Percentiles rank a stretch among this genome's conserved stretches.
Conservation (phyloP, 441 rosid species). For the Adansonia gregorii region DNA sequence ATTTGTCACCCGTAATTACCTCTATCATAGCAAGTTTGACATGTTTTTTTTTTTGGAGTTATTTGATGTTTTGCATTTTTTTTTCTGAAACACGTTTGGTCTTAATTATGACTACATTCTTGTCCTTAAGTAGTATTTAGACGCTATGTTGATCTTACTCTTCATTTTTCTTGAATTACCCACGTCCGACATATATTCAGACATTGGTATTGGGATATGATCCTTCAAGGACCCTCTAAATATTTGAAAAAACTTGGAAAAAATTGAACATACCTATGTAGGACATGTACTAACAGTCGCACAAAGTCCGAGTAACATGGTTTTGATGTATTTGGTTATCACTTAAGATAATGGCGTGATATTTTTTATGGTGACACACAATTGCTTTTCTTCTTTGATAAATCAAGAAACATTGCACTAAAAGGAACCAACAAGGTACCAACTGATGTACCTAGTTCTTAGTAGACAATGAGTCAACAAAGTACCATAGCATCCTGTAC, state of each 20-base stretch:
- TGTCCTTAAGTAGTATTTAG: slow-evolving; percentile 1
- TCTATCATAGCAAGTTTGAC: not conserved
- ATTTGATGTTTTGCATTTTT: not conserved
- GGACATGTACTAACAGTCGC: no score
- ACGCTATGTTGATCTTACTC: no score
- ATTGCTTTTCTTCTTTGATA: not conserved
- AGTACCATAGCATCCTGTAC: not conserved
- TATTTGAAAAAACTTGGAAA: no score
- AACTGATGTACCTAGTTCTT: not conserved
- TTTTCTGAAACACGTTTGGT: not conserved
- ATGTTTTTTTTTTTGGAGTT: not conserved
- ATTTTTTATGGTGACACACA: not conserved
- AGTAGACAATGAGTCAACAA: not conserved
- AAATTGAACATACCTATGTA: no score
- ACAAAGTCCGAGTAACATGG: no score
- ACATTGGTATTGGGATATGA: no score
- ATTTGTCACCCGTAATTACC: not conserved
- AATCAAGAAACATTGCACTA: not conserved
- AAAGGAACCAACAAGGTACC: slow-evolving; percentile 13
- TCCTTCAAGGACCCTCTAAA: no score
- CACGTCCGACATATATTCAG: no score
- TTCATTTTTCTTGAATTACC: no score
- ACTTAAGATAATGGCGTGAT: not conserved
- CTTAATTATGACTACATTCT: not conserved
- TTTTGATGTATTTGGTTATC: slow-evolving; percentile 6